Conservation (phyloP, 1,139 yeast species). For the Pichia sp. region DNA sequence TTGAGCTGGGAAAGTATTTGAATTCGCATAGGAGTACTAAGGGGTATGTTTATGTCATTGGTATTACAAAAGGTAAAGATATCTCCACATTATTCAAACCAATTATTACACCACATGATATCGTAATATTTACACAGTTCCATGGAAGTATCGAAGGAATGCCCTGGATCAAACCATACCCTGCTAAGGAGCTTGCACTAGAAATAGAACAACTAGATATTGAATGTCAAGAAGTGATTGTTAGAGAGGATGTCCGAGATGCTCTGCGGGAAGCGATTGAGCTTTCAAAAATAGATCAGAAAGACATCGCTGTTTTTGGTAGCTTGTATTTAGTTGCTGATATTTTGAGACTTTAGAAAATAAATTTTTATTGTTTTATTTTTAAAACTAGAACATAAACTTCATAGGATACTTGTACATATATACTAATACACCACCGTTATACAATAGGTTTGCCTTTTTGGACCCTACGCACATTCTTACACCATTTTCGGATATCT, state of each 20-base stretch:
- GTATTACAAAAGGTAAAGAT: slow-evolving; percentile 69
- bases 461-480: slow-evolving; percentile 28
- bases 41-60: slow-evolving; percentile 58
- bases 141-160: slow-evolving; percentile 62
- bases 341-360: slow-evolving; percentile 38
- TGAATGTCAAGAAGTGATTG: slow-evolving; percentile 25
- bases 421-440: too few relatives aligned
- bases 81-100: slow-evolving; percentile 44
- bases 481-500: slow-evolving; percentile 28
- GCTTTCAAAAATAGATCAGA: slow-evolving; percentile 9
- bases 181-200: background rate
- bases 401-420: too few relatives aligned
- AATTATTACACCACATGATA: slow-evolving; percentile 44
- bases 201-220: slow-evolving; percentile 31
- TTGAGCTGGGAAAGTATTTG: slow-evolving; percentile 48
- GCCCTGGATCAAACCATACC: slow-evolving; percentile 67
- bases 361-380: background rate
- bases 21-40: slow-evolving; percentile 20
- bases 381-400: too few relatives aligned
- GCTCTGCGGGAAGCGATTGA: slow-evolving; percentile 20
- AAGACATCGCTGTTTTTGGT: slow-evolving; percentile 54
- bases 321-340: slow-evolving; percentile 73
- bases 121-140: slow-evolving; percentile 56
- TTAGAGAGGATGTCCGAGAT: slow-evolving; percentile 13
- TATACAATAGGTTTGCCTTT: slow-evolving; percentile 26